phyloP scores from a whole-genome alignment of 2,329 filamentous ascomycete species.

The Nemania sp. region DNA sequence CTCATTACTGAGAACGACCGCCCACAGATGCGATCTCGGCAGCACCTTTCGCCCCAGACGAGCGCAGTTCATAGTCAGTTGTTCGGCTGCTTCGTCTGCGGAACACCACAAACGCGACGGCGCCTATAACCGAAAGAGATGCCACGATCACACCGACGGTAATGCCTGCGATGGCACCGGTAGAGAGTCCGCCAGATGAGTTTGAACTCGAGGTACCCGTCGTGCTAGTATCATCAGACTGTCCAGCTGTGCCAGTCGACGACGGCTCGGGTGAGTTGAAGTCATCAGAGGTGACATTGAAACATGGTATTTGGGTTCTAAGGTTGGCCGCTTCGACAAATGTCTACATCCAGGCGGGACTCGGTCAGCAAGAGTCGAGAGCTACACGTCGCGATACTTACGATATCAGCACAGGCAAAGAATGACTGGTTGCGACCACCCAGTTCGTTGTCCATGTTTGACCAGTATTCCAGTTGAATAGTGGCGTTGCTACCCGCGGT shows the following conservation, averaged over 20 bases:
- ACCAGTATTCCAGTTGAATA: constrained; percentile 46
- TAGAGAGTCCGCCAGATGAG: constrained; percentile 37
- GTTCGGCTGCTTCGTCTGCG: constrained; percentile 27
- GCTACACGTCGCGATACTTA: constrained; percentile 27
- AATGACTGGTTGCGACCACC: constrained; percentile 43
- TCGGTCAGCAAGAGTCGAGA: neutral
- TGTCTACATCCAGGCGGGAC: constrained; percentile 33
- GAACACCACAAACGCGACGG: constrained; percentile 39
- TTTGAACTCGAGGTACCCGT: constrained; percentile 7
- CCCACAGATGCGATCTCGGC: constrained; percentile 27
- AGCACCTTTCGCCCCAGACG: constrained; percentile 18
- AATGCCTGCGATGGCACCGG: constrained; percentile 45
- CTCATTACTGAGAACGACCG: neutral
- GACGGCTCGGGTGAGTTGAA: constrained; percentile 37
- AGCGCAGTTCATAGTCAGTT: constrained; percentile 19
- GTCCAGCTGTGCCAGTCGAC: constrained; percentile 23
- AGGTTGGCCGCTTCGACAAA: constrained; percentile 42
- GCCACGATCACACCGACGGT: constrained; percentile 43
- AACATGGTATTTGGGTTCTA: constrained; percentile 41
- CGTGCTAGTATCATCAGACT: constrained; percentile 4
- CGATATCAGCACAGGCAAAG: constrained; percentile 46
- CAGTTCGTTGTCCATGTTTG: constrained; percentile 38
- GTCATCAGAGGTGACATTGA: constrained; percentile 44
- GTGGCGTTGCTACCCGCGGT: constrained; percentile 42
- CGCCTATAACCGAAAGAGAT: constrained; percentile 38